Percentiles rank a stretch among this genome's conserved stretches.
Conservation (phyloP, 2,329 filamentous ascomycete species). For the Cladosporium sp. region DNA sequence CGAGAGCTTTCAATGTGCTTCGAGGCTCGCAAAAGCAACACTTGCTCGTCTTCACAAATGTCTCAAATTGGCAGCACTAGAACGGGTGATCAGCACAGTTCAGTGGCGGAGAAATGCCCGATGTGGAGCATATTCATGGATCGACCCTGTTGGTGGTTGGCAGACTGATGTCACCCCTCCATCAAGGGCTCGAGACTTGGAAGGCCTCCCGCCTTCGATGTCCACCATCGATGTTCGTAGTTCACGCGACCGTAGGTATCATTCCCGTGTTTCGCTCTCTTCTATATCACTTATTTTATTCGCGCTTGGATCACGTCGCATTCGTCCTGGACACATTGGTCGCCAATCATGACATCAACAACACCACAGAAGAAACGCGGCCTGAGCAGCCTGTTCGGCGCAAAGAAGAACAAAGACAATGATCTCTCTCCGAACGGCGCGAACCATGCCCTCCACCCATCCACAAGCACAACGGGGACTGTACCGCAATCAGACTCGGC, state of each 20-base stretch:
- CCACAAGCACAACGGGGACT: conserved; percentile 10
- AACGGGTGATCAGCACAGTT: not conserved
- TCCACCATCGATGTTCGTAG: not conserved
- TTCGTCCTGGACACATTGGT: not conserved
- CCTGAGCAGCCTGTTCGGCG: conserved; percentile 27
- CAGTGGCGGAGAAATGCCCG: conserved; percentile 3
- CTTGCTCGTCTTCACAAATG: conserved; percentile 1
- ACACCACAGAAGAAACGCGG: conserved; percentile 19
- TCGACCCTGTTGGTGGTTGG: conserved; percentile 1
- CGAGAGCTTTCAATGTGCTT: not conserved
- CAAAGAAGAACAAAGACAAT: conserved; percentile 24
- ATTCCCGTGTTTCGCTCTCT: not conserved
- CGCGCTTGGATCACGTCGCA: not conserved
- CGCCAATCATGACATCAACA: conserved; percentile 3
- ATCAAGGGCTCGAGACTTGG: not conserved
- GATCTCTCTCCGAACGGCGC: not conserved
- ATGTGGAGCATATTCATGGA: not conserved
- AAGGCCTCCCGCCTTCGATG: not conserved
- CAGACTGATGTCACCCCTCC: conserved; percentile 12
- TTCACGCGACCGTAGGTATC: not conserved
- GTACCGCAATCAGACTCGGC: conserved; percentile 24
- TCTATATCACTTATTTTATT: not conserved
- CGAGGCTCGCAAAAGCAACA: not conserved
- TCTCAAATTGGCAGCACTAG: not conserved
- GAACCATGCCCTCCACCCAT: conserved; percentile 9